Base-by-base conservation (phyloP, 208 protist species). In the Balamuthia mandrillaris region DNA sequence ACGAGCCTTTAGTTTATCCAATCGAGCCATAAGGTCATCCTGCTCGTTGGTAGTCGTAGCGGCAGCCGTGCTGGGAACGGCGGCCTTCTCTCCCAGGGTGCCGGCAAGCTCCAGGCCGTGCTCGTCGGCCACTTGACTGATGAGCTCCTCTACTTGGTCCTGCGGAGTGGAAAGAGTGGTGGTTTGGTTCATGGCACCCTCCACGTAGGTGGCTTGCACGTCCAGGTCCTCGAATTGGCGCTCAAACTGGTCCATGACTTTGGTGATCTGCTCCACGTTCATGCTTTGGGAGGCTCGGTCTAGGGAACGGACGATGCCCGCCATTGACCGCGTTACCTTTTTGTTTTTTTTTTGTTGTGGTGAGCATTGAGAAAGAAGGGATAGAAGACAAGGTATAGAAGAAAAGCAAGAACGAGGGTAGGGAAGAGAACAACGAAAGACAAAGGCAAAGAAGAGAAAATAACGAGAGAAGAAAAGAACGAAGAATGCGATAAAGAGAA, bases 161-260 rank as follows among this genome's bases (percentile, higher is more conserved):
- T 83, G 75, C 18, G 75, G 75, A 2, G 75, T 83, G 39, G 21
- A 66, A 3, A 83, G 75, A 24, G 75, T 83, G 10, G 75, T 39
- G 16, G 75, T 49, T 27, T 66, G 75, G n/a, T 27, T 68, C 75
- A 83, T 83, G 35, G 56, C 75, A 6, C 75, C 75, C 14, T 83
- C 75, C 75, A 83, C 66, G 75, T 83, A 83, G 29, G 54, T 66
- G 2, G 75, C 44, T 37, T 83, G 75, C 3, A 83, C 75, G 35
- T 83, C 68, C 58, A 99, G 93, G 58, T 96, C 95, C 85, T 98
- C 96, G 90, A 99, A 98, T 83, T 98, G 97, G 87, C 95, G 90
- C 88, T 99, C 97, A 84, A 99, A 99, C 84, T 94, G 95, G 78
- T 99, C 97, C 97, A 99, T 98, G 6, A 98, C 87, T 33, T 63